These are phyloP conservation scores for Penicillium ochrochloron DNA, from an alignment of 495 filamentous ascomycete genomes.

Conservation along the genomic window DNA sequence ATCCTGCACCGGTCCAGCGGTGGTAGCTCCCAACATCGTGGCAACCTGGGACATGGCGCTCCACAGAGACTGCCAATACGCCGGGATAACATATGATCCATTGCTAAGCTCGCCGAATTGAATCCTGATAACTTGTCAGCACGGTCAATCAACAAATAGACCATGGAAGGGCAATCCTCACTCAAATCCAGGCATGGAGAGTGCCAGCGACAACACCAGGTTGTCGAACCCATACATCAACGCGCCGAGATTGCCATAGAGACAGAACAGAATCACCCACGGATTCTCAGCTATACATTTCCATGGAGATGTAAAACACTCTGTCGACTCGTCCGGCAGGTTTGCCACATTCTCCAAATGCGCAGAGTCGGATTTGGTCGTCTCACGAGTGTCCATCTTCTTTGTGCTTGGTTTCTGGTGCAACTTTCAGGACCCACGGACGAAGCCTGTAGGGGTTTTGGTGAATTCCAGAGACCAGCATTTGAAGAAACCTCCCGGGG, in stretches of 20 bases:
- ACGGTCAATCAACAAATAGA: not conserved
- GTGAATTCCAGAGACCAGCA: not conserved
- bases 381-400: constrained; percentile 5
- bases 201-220: constrained; percentile 26
- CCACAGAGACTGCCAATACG: constrained; percentile 37
- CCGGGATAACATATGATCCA: constrained; percentile 28
- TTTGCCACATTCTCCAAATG: constrained; percentile 12
- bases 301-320: constrained; percentile 2
- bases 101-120: constrained; percentile 17
- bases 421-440: not conserved
- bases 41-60: constrained; percentile 33
- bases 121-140: constrained; percentile 9
- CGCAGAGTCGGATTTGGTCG: constrained; percentile 1
- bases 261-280: constrained; percentile 22
- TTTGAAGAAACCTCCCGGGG: not conserved
- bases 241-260: constrained; percentile 30
- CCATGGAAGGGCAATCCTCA: constrained; percentile 7
- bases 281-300: constrained; percentile 17
- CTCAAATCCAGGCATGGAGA: constrained; percentile 35
- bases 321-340: not conserved
- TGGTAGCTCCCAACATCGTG: constrained; percentile 30
- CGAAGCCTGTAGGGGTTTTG: constrained; percentile 1
- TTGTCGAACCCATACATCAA: constrained; percentile 38
- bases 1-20: constrained; percentile 30
- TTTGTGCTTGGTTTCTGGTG: not conserved